Percentiles rank a stretch among this genome's conserved stretches.
phyloP scores from a whole-genome alignment of 257 asterid genomes.

The Solanum ahanhuiri region DNA sequence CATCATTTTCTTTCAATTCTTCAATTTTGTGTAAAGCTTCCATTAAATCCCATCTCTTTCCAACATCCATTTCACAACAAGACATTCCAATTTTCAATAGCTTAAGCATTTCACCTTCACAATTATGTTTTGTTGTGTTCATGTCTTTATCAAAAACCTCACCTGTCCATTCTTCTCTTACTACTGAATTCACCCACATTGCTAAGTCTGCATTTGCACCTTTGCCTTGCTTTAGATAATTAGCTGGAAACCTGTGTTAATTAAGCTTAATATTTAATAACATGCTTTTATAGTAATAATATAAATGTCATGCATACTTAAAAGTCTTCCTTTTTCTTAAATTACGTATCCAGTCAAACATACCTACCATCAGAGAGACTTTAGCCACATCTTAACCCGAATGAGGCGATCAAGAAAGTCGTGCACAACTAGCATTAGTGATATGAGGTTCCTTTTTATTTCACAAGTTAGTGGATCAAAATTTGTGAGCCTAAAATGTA shows the following conservation, averaged over 20 bases:
- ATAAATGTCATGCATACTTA: neutral
- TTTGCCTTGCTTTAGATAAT: conserved; percentile 40
- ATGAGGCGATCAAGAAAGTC: no score
- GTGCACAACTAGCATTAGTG: neutral
- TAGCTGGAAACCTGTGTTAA: conserved; percentile 27
- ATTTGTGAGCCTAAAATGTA: neutral
- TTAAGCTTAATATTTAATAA: neutral
- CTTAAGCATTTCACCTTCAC: conserved; percentile 53
- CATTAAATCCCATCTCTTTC: conserved; percentile 37
- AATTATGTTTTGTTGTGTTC: conserved; percentile 3
- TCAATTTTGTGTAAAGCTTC: conserved; percentile 43
- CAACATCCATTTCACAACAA: conserved; percentile 48
- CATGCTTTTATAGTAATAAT: neutral
- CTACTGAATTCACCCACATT: conserved; percentile 56
- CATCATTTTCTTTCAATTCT: conserved; percentile 42
- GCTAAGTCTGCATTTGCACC: conserved; percentile 46
- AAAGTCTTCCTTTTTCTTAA: neutral
- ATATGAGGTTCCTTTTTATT: no score
- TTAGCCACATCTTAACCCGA: no score
- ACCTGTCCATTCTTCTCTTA: conserved; percentile 64
- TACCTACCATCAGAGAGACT: neutral
- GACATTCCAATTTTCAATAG: conserved; percentile 61
- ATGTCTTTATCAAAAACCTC: conserved; percentile 65
- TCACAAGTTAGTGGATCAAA: neutral
- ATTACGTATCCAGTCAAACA: neutral